These are phyloP conservation scores for Dioscorea dumetorum DNA, from an alignment of 106 monocot genomes.

Conservation along the genomic window DNA sequence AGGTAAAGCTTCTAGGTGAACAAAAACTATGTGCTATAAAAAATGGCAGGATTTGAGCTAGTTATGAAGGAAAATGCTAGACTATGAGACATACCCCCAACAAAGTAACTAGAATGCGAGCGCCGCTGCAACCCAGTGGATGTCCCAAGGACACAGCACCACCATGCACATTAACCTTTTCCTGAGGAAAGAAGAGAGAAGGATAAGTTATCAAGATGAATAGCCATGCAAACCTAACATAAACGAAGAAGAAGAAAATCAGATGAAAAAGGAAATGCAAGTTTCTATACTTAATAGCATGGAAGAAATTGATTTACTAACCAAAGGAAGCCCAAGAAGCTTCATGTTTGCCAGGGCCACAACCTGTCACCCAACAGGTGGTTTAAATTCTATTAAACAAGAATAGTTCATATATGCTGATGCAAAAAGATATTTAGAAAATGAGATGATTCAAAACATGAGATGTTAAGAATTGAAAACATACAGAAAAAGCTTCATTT, in stretches of 20 bases:
- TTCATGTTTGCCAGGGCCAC: conserved; percentile 95
- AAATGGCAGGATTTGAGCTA: too few relatives aligned
- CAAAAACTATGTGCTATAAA: too few relatives aligned
- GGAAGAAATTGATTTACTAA: conserved; percentile 23
- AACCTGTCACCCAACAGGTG: conserved; percentile 44
- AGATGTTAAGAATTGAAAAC: conserved; percentile 1
- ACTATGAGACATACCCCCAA: conserved; percentile 55
- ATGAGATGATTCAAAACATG: too few relatives aligned
- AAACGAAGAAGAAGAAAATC: too few relatives aligned
- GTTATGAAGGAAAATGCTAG: too few relatives aligned
- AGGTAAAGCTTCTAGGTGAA: too few relatives aligned
- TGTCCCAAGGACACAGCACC: conserved; percentile 96
- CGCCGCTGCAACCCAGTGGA: conserved; percentile 96
- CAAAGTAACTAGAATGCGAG: conserved; percentile 91
- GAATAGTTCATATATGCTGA: background rate
- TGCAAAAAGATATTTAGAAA: too few relatives aligned
- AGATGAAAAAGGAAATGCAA: too few relatives aligned
- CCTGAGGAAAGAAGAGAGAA: conserved; percentile 35
- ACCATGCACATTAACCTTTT: conserved; percentile 91
- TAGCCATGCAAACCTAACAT: too few relatives aligned
- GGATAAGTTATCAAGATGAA: too few relatives aligned
- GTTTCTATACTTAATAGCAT: background rate
- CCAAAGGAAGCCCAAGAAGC: conserved; percentile 83
- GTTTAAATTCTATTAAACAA: background rate
- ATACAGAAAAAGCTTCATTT: conserved; percentile 95